phyloP scores from a whole-genome alignment of 2,329 filamentous ascomycete genomes.

The Rosellinia necatrix region DNA sequence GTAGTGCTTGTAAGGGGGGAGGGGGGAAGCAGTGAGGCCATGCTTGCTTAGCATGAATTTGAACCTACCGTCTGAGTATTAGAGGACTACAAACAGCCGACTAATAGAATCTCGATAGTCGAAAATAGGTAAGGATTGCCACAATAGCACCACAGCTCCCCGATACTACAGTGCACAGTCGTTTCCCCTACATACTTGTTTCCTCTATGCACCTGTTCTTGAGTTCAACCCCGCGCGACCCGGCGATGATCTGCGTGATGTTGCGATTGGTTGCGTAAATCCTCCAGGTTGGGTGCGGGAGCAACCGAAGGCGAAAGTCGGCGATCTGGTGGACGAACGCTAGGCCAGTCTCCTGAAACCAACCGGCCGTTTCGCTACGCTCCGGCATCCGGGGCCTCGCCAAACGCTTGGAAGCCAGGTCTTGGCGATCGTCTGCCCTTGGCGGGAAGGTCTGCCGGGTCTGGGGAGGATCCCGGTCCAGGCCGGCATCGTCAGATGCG shows the following conservation, averaged over 20 bases:
- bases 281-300: neutral
- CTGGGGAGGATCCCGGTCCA: neutral
- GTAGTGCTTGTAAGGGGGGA: too few species aligned
- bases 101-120: too few species aligned
- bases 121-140: neutral
- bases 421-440: constrained; percentile 15
- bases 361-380: neutral
- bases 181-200: neutral
- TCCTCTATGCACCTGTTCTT: too few species aligned
- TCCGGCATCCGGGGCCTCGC: neutral
- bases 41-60: too few species aligned
- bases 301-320: neutral
- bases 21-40: too few species aligned
- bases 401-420: neutral
- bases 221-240: neutral
- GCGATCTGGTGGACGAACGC: neutral
- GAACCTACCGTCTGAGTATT: too few species aligned
- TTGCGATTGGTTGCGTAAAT: constrained; percentile 11
- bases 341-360: constrained; percentile 18
- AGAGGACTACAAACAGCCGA: too few species aligned
- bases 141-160: neutral
- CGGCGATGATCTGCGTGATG: neutral
- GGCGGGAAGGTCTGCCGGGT: neutral
- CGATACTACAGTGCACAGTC: neutral
- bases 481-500: constrained; percentile 11